phyloP scores from a whole-genome alignment of 2,329 filamentous ascomycete species.

The Fusarium proliferatum region DNA sequence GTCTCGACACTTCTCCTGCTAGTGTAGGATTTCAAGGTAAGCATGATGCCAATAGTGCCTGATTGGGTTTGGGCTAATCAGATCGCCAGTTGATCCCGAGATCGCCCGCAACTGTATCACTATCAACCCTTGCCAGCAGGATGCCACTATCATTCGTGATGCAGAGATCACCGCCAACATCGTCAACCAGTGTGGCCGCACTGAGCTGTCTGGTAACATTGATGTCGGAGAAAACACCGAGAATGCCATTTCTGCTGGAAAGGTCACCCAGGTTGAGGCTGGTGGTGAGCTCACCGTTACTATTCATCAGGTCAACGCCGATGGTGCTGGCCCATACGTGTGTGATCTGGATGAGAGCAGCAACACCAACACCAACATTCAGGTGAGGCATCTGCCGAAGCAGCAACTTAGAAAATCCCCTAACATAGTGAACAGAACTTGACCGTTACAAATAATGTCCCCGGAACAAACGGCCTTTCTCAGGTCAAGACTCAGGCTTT shows the following conservation, averaged over 20 bases:
- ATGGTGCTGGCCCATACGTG: slow-evolving; percentile 70
- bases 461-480: slow-evolving; percentile 67
- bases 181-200: slow-evolving; percentile 72
- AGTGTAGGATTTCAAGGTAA: slow-evolving; percentile 63
- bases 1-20: slow-evolving; percentile 57
- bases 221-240: slow-evolving; percentile 68
- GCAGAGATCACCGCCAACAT: slow-evolving; percentile 63
- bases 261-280: slow-evolving; percentile 61
- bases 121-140: slow-evolving; percentile 74
- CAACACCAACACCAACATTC: slow-evolving; percentile 48
- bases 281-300: slow-evolving; percentile 66
- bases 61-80: background rate
- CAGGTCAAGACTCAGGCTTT: slow-evolving; percentile 67
- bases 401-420: no score
- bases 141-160: slow-evolving; percentile 72
- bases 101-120: slow-evolving; percentile 72
- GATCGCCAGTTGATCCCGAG: slow-evolving; percentile 57
- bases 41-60: rapidly evolving
- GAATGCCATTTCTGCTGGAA: slow-evolving; percentile 57
- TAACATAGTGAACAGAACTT: slow-evolving; percentile 41
- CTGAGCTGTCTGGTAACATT: slow-evolving; percentile 69
- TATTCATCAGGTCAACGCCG: slow-evolving; percentile 74
- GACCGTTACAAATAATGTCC: slow-evolving; percentile 68
- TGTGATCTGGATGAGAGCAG: slow-evolving; percentile 65
- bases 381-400: background rate